Evolutionary conservation across 352 stramenopile genomes (phyloP).

Genomic region (Globisporangium megalacanthum): DNA sequence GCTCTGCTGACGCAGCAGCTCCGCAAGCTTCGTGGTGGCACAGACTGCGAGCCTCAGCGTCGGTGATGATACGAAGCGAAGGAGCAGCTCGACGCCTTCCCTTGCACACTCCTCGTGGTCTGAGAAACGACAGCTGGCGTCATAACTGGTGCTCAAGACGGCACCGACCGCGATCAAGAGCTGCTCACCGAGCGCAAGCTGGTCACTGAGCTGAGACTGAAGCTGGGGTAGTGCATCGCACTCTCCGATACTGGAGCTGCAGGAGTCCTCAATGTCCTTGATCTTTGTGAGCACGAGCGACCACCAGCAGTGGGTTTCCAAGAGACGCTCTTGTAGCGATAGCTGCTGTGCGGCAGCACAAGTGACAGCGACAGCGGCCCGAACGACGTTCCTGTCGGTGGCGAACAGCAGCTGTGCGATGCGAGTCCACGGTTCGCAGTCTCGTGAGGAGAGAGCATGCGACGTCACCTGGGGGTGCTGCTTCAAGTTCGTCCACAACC

Average conservation of each 20-base stretch:
- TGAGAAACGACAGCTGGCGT: too few species aligned
- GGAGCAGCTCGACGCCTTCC: background rate
- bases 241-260: too few species aligned
- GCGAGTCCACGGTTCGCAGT: background rate
- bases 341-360: background rate
- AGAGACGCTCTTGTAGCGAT: background rate
- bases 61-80: background rate
- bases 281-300: conserved; percentile 1
- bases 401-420: background rate
- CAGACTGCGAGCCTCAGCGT: background rate
- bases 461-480: background rate
- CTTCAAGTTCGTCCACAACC: background rate
- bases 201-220: too few species aligned
- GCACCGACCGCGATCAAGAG: background rate
- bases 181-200: background rate
- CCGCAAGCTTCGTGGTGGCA: background rate
- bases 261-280: too few species aligned
- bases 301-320: conserved; percentile 1
- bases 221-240: too few species aligned
- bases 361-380: background rate
- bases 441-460: background rate
- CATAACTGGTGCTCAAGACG: background rate
- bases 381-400: background rate
- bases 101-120: background rate
- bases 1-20: background rate